These are phyloP conservation scores for Neurospora pannonica DNA, from an alignment of 495 filamentous ascomycete species.

Conservation along the genomic window DNA sequence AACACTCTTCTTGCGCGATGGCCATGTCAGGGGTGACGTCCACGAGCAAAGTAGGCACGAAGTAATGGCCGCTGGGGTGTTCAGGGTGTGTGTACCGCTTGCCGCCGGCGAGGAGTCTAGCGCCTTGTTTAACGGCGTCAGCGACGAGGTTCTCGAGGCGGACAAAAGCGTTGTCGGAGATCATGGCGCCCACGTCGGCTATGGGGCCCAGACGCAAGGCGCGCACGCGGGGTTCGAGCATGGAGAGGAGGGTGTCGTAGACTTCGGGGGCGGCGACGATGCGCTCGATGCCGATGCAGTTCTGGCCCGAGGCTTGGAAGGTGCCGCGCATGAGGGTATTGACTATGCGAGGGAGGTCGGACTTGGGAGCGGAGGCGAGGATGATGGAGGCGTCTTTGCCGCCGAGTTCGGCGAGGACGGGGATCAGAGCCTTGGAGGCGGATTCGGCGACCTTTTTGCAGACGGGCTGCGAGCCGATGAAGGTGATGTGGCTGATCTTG, in stretches of 20 bases:
- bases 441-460: conserved; percentile 81
- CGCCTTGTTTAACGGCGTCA: conserved; percentile 69
- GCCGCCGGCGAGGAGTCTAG: conserved; percentile 75
- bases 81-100: conserved; percentile 56
- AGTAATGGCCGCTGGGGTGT: conserved; percentile 76
- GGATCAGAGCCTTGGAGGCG: conserved; percentile 74
- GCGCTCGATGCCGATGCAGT: conserved; percentile 95
- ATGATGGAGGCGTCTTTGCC: conserved; percentile 94
- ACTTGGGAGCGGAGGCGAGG: conserved; percentile 60
- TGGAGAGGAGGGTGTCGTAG: conserved; percentile 61
- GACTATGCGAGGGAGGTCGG: conserved; percentile 57
- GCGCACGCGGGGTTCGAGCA: conserved; percentile 62
- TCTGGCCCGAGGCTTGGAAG: conserved; percentile 96
- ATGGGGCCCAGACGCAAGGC: conserved; percentile 54
- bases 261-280: conserved; percentile 68
- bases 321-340: conserved; percentile 82
- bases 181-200: conserved; percentile 81
- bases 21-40: conserved; percentile 70
- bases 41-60: conserved; percentile 77
- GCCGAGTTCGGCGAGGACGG: conserved; percentile 80
- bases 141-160: conserved; percentile 61
- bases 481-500: conserved; percentile 82
- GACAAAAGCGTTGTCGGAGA: conserved; percentile 63
- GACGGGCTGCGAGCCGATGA: conserved; percentile 84
- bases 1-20: conserved; percentile 87